Conservation (phyloP, 2,329 filamentous ascomycete species). For the Aspergillus brasiliensis region DNA sequence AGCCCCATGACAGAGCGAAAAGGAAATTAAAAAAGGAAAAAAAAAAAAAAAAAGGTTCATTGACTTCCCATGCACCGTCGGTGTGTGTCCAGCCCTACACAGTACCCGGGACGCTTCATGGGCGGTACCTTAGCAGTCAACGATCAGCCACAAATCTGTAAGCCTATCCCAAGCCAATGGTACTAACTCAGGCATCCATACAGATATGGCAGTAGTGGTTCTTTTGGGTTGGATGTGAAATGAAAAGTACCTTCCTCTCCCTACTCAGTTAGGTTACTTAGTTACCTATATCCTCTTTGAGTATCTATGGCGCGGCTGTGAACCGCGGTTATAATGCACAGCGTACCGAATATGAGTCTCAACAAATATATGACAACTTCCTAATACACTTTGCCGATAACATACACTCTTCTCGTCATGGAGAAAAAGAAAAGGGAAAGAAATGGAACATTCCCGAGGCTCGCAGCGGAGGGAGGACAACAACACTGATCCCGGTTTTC, state of each 20-base stretch:
- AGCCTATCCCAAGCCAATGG: background rate
- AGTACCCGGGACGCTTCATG: background rate
- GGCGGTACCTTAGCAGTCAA: constrained; percentile 2
- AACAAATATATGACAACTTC: background rate
- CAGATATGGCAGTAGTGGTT: background rate
- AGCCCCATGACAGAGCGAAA: background rate
- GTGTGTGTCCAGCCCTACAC: background rate
- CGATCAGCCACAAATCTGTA: constrained; percentile 1
- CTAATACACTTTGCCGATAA: background rate
- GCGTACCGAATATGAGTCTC: background rate
- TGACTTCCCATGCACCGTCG: background rate
- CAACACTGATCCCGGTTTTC: background rate
- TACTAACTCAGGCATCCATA: constrained; percentile 2
- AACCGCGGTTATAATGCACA: background rate
- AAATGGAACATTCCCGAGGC: background rate
- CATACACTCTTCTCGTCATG: background rate
- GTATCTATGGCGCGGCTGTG: background rate
- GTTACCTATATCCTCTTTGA: background rate
- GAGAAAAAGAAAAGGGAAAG: background rate
- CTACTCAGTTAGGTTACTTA: background rate
- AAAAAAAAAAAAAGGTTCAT: no score
- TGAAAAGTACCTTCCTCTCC: background rate
- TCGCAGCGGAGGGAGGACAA: background rate
- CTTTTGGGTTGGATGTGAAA: background rate
- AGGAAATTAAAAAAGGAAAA: background rate